Base-by-base conservation (phyloP, 208 protist genomes). In the Leptomonas seymouri region DNA sequence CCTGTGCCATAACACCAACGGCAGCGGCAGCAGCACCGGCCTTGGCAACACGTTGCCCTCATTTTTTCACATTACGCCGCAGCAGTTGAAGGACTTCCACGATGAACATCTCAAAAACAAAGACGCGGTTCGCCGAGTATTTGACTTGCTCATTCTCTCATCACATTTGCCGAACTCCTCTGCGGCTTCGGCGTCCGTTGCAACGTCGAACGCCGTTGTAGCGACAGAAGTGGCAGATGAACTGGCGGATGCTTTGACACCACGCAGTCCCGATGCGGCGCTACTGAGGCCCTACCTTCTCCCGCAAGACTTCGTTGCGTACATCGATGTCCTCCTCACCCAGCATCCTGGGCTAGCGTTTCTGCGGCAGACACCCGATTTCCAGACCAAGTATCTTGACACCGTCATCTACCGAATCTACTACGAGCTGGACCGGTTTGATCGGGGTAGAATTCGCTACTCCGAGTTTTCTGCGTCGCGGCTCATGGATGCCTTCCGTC, bases 361-460 rank as follows among this genome's bases (percentile, higher is more conserved):
- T 73, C 81, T 99, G 39, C 79, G 91, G 27, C 70, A 86, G 60
- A 97, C 97, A 14, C 92, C 94, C 23, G 95, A 98, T 44, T 98
- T 99, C 77, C 97, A 98, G 71, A 76, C 74, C 30, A 90, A 89
- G 50, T 99, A 99, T 73, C 80, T 94, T 34, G 95, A 99, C 58
- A 99, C 96, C 0, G 97, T 99, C 12, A 84, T 97, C 30, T 89
- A 97, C 73, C 85, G 98, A 41, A 98, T 99, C 65, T 98, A 98
- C 71, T 99, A 98, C 82, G 82, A 86, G n/a, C 48, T 97, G 28
- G 97, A 98, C 74, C 85, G 87, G 42, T 86, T 84, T 46, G 85
- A 95, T 49, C 80, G 76, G 53, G 94, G 87, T 21, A 53, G 59
- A 48, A 96, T 99, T 30, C 85, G 79, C 14, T 88, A 89, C 53